Evolutionary conservation across 495 filamentous ascomycete genomes (phyloP).

Genomic region (Hypoxylon crocopeplum): DNA sequence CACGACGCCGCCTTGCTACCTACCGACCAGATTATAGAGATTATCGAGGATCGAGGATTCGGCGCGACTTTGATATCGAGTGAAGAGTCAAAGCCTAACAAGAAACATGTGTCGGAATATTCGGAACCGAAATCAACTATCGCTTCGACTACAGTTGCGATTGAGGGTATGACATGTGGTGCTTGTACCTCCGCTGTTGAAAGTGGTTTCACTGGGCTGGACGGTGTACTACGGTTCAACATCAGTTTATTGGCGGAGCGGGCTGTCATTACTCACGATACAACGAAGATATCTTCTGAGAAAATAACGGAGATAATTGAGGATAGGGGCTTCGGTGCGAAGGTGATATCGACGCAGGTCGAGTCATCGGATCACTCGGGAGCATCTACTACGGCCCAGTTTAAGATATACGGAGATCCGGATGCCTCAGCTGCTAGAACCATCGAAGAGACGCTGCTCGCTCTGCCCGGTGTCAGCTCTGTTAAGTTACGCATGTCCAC

Average conservation of each 20-base stretch:
- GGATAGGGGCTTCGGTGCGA: slow-evolving; percentile 91
- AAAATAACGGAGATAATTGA: slow-evolving; percentile 89
- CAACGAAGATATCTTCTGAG: slow-evolving; percentile 68
- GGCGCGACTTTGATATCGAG: slow-evolving; percentile 78
- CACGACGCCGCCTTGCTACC: slow-evolving; percentile 78
- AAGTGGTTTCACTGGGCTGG: slow-evolving; percentile 73
- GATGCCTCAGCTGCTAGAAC: slow-evolving; percentile 71
- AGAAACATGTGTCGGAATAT: slow-evolving; percentile 41
- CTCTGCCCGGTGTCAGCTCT: slow-evolving; percentile 72
- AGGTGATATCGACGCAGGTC: slow-evolving; percentile 67
- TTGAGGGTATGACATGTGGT: slow-evolving; percentile 98
- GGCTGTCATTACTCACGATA: slow-evolving; percentile 85
- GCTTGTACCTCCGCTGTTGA: slow-evolving; percentile 93
- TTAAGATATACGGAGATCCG: slow-evolving; percentile 84
- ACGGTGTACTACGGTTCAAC: slow-evolving; percentile 85
- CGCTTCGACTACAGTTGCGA: slow-evolving; percentile 80
- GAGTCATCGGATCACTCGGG: slow-evolving; percentile 54
- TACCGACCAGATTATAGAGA: slow-evolving; percentile 70
- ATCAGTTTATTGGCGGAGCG: slow-evolving; percentile 93
- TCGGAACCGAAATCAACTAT: slow-evolving; percentile 36
- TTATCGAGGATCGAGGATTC: slow-evolving; percentile 93
- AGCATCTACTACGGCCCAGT: slow-evolving; percentile 63
- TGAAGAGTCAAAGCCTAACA: slow-evolving; percentile 43
- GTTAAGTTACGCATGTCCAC: slow-evolving; percentile 74
- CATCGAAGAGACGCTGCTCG: slow-evolving; percentile 71